Conservation (phyloP, 2,329 filamentous ascomycete genomes). For the Cyclaneusma minus region DNA sequence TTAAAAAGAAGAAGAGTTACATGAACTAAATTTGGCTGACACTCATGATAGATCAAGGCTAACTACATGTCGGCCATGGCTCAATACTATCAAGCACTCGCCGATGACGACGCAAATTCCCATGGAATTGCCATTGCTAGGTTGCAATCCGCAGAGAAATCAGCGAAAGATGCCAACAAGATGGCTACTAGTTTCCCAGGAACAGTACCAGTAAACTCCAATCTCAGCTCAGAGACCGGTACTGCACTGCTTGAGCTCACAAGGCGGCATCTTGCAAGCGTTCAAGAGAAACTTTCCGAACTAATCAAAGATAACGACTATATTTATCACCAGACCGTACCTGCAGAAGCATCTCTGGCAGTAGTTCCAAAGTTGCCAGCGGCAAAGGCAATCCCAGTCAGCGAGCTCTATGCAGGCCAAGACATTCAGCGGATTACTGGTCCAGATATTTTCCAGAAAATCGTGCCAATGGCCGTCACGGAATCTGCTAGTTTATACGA, state of each 20-base stretch:
- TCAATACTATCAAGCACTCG: slow-evolving; percentile 84
- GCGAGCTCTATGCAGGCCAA: slow-evolving; percentile 89
- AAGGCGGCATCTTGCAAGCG: slow-evolving; percentile 64
- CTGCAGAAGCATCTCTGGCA: slow-evolving; percentile 66
- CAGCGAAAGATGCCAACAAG: slow-evolving; percentile 64
- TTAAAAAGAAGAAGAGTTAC: not conserved
- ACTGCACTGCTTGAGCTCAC: slow-evolving; percentile 61
- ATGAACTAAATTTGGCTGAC: slow-evolving; percentile 11
- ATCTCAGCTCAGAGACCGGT: slow-evolving; percentile 69
- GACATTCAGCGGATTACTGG: slow-evolving; percentile 96
- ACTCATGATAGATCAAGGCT: slow-evolving; percentile 46
- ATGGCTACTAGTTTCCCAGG: slow-evolving; percentile 67
- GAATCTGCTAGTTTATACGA: slow-evolving; percentile 95
- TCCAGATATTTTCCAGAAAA: slow-evolving; percentile 91
- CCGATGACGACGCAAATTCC: slow-evolving; percentile 77
- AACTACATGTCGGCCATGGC: slow-evolving; percentile 72
- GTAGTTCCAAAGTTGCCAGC: slow-evolving; percentile 83
- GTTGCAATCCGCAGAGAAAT: slow-evolving; percentile 63
- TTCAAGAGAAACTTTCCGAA: slow-evolving; percentile 66
- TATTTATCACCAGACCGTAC: slow-evolving; percentile 90
- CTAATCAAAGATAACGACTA: slow-evolving; percentile 91
- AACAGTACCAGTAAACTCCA: slow-evolving; percentile 65
- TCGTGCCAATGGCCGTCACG: slow-evolving; percentile 89
- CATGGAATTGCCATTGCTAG: slow-evolving; percentile 76
- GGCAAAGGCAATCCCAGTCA: slow-evolving; percentile 92